Base-by-base conservation (phyloP, 2,329 filamentous ascomycete species). In the Cryphonectria carpinicola region DNA sequence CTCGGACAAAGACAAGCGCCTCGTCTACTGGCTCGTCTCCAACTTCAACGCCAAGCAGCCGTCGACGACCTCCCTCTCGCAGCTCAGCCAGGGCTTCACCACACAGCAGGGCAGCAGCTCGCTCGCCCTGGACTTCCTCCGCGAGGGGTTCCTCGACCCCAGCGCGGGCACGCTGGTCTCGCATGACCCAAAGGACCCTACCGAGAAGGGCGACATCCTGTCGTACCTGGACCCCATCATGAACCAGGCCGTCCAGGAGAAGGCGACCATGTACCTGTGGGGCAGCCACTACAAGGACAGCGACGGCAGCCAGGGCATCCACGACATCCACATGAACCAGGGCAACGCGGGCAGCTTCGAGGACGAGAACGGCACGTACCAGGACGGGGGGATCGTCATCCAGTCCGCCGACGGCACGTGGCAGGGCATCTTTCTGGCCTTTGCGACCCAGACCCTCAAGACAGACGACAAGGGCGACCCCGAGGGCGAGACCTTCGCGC, bases 1-100 rank as follows among this genome's bases (percentile, higher is more conserved):
- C 46, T 46, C 73, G 22, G 72, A 69, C 52, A 62, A 62, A 13
- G 76, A 78, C 66, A 73, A 73, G 17, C 75, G 75, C 10, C 75
- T 87, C 66, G 86, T 87, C 69, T 87, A 86, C 78, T 84, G 84
- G 75, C 78, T 86, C 63, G 82, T 83, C 25, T 82, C 85, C 69
- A 80, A 82, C 67, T 82, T 86, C 68, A 22, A 67, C 56, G 43
- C 66, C 11, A 83, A 82, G 28, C 71, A 75, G 67, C 69, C 73
- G 3, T 46, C 74, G 25, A 73, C 70, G 52, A 35, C 64, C 25
- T 63, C 68, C 39, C 75, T 77, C 4, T 32, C 58, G 1, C 28
- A 60, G 19, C 70, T 77, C 13, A 8, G 46, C 14, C 52, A 65
- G 22, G 76, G 74, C 41, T 75, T 75, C 71, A 28, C 65, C 52